Base-by-base conservation (phyloP, 2,329 filamentous ascomycete genomes). In the Colletotrichum graminicola region DNA sequence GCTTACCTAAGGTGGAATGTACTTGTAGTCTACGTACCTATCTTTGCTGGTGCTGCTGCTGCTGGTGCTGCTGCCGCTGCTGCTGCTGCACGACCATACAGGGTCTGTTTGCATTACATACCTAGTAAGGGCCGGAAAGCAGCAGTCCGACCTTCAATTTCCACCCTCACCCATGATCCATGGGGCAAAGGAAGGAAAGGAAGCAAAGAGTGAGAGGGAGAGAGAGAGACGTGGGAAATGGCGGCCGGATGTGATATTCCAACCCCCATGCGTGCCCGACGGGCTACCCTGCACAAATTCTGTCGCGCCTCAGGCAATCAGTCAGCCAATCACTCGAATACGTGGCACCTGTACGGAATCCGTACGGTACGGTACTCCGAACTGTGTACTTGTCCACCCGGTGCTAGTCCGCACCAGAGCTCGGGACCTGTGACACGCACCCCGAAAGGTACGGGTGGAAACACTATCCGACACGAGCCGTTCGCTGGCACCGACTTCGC, bases 151-250 rank as follows among this genome's bases (percentile, higher is more conserved):
- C 54, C 39, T 43, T 43, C 69, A 72, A 69, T 72, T 69, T 64
- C 69, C 69, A 64, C 65, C 54, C 65, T 64, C 54, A 63, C 39
- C 65, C 65, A 72, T 64, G 65, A 72, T 49, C 60, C 65, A 72
- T 63, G 65, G 26, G 45, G 60, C 26, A 54, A 68, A 60, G 43
- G 39, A 59, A 67, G 45, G 10, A 10, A 21, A 6, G 21, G 16
- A 43, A 18, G 21, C 5, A 43, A 5, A 10, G 41, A 43, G 41
- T 21, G 6, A 41, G 39, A 41, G 39, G 43, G 34, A 39, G 23
- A 26, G 16, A 26, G 34, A 61, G 66, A 49, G 66, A 57, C 60
- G 29, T 54, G 51, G 65, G 43, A 68, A 68, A 68, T 68, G 60
- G 66, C 43, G 16, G 45, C 5, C 47, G 39, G 34, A 6, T 36